Conservation (phyloP, 2,329 filamentous ascomycete species). For the Hymenoscyphus occultus region DNA sequence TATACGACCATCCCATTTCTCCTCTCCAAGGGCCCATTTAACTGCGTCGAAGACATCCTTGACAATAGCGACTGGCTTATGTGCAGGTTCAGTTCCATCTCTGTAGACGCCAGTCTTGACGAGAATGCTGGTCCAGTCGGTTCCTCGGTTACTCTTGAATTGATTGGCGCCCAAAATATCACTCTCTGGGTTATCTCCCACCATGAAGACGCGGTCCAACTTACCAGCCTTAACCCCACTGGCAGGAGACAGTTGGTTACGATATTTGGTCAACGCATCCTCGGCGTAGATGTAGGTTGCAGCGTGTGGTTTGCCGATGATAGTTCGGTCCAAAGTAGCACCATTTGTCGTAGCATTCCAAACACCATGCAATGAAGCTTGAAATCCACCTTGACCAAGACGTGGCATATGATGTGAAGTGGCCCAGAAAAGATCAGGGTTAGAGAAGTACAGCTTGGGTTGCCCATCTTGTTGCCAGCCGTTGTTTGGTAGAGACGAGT, state of each 20-base stretch:
- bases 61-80: conserved; percentile 62
- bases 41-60: conserved; percentile 75
- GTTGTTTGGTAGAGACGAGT: conserved; percentile 58
- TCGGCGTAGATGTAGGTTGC: conserved; percentile 83
- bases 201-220: conserved; percentile 83
- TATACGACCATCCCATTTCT: conserved; percentile 37
- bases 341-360: conserved; percentile 71
- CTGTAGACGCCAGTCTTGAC: conserved; percentile 79
- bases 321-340: conserved; percentile 54
- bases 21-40: conserved; percentile 65
- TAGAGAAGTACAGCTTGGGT: conserved; percentile 79
- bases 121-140: conserved; percentile 71
- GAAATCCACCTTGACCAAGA: conserved; percentile 86
- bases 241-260: conserved; percentile 34
- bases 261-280: conserved; percentile 61
- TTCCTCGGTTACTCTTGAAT: conserved; percentile 63
- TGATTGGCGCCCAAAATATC: conserved; percentile 84
- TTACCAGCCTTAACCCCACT: conserved; percentile 38
- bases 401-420: conserved; percentile 79
- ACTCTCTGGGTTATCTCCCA: conserved; percentile 83
- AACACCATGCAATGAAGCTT: conserved; percentile 73
- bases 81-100: conserved; percentile 52
- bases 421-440: conserved; percentile 86
- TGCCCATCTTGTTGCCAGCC: conserved; percentile 82
- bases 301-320: conserved; percentile 78